Base-by-base conservation (phyloP, 192 early-diverging fungal species). In the Backusella macrospora region DNA sequence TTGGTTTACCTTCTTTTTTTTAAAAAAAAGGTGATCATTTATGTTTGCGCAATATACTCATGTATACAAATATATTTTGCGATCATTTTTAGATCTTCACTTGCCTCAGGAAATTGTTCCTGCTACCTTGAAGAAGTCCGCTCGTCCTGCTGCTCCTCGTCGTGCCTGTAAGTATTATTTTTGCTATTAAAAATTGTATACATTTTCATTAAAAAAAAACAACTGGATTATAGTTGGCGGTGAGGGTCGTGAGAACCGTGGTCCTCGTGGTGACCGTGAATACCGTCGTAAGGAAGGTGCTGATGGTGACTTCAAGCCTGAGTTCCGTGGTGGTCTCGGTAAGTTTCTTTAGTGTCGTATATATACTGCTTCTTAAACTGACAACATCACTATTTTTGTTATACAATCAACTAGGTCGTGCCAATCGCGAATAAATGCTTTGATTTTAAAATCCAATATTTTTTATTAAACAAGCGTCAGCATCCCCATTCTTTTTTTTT, bases 91-190 rank as follows among this genome's bases (percentile, higher is more conserved):
- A 79, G 78, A 91, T 92, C 91, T 99, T 73, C 94, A 98, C 93
- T 88, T 99, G 74, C 98, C 98, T 76, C 86, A 90, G 78, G 98
- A 98, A 85, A 96, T 99, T 78, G 92, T 98, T 78, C 98, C 98
- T 77, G 88, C 94, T 78, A 97, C 98, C 81, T 91, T 94, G 93
- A 97, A 97, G 91, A 97, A 96, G 92, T 91, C 90, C 73, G 90
- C 89, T 79, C 94, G 96, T 80, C 82, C 90, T 59, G 78, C 89
- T 68, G 90, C 89, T 69, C 73, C 78, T 62, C 78, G 73, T 76
- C 89, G 88, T 70, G 72, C 81, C 69, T 86, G 90, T 92, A 85
- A 82, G 82, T 14, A 12, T 42, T 21, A 13, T 4, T 62, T 6
- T 15, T 3, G 13, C 14, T 44, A 39, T 1, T 8, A 43, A 3